Evolutionary conservation across 176 grass and related monocot species (phyloP), one percentile per base, ranked within the genome.

Genomic region (Phoenix roebelenii): DNA sequence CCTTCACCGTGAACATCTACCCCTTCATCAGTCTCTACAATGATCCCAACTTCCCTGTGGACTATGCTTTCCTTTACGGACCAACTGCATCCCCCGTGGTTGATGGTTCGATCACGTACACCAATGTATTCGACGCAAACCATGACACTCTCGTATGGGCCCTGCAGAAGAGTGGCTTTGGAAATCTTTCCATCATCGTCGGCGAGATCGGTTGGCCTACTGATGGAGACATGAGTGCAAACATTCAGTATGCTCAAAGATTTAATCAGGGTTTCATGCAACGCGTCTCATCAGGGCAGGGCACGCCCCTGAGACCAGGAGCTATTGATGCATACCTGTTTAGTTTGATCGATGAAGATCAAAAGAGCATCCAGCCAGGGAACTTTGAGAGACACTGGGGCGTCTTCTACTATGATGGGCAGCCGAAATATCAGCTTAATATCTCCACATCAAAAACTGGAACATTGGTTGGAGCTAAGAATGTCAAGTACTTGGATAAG

Each of bases 11-110:
- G 26, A 68, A 68, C 52, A 68, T 68, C 6, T 68, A 68, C 65
- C 65, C 65, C 51, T 68, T 68, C 65, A 68, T 68, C 65, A 68
- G 65, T 16, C 65, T 68, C 51, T 56, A 68, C n/a, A 18, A 56
- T 0, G 52, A 68, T 18, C 51, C 65, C 12, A 35, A 67, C 22
- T 68, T 68, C 65, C 65, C 65, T 1, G 18, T 68, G n/a, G 65
- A 68, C 28, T 68, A 68, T 23, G 65, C 65, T 4, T 68, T 68
- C 65, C 57, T 68, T 17, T 52, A 68, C 2, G 52, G 65, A 9
- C 6, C 17, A 1, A 16, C 65, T 44, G 35, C 35, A 17, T 30
- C 51, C 52, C 25, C 65, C 12, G 28, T 68, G 4, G 52, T 16
- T 12, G 65, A 68, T 18, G 65, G 65, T 18, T 3, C 65, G n/a